Evolutionary conservation across 257 asterid species (phyloP).

Genomic region (Sherardia arvensis): DNA sequence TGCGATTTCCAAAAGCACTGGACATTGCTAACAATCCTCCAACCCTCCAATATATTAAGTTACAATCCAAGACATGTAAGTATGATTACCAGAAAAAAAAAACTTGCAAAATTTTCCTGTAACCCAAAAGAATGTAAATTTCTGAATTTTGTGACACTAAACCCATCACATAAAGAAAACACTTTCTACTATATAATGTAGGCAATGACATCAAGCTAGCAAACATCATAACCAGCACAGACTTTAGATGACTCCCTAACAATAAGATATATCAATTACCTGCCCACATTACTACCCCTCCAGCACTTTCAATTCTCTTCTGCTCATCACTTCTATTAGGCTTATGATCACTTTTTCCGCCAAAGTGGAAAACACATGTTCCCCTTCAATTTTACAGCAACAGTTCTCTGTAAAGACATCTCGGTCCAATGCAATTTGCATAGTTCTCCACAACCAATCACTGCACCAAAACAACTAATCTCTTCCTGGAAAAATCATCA

Average conservation of each 20-base stretch:
- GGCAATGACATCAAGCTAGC: background rate
- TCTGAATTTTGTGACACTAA: background rate
- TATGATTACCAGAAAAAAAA: background rate
- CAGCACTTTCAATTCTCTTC: conserved; percentile 94
- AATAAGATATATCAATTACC: conserved; percentile 35
- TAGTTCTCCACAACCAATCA: too few relatives aligned
- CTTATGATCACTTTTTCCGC: conserved; percentile 95
- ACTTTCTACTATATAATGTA: background rate
- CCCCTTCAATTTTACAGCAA: too few relatives aligned
- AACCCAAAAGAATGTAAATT: background rate
- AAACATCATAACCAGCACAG: background rate
- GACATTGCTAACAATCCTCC: conserved; percentile 99
- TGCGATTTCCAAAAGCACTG: conserved; percentile 97
- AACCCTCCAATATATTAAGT: conserved; percentile 65
- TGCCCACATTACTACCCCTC: conserved; percentile 99
- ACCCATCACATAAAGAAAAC: background rate
- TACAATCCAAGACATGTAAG: conserved; percentile 3
- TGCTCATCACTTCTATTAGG: conserved; percentile 97
- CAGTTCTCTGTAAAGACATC: too few relatives aligned
- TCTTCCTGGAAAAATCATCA: too few relatives aligned
- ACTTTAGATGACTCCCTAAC: conserved; percentile 72
- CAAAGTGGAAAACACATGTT: too few relatives aligned
- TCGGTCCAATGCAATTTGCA: too few relatives aligned
- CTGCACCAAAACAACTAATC: too few relatives aligned
- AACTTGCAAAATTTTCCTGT: background rate